Evolutionary conservation across 345 rosid genomes (phyloP), one percentile per base, ranked within the genome.

Genomic region (Aurinia saxatilis): DNA sequence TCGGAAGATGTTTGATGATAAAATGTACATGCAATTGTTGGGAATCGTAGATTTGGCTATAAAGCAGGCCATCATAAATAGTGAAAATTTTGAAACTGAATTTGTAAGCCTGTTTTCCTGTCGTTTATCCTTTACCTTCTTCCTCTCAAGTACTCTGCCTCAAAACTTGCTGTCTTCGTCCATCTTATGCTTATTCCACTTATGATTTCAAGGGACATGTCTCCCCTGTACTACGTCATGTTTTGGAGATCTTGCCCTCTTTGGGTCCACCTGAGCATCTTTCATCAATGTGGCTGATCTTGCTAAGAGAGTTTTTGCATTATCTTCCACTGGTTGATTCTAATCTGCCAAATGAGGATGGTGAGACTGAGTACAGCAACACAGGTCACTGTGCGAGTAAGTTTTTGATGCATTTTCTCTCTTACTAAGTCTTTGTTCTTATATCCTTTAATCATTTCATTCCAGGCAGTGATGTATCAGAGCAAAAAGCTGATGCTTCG

Each of bases 201-300:
- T 36, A 14, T 37, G 48, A 52, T 59, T 51, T 58, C 27, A 58
- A 92, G 98, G 96, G 93, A 53, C 84, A 81, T 66, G 80, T 87
- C 40, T 81, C 88, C 16, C 96, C 93, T 65, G 79, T 87, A 53
- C 84, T 90, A 50, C 90, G 96, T 29, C 74, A 86, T 50, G 81
- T 81, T 67, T 78, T 93, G 64, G 99, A 90, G 64, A 74, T 86
- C 65, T 71, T 87, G 66, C 97, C 97, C 25, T 73, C 81, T 50
- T 63, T 93, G 73, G 74, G 68, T 34, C 99, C 99, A 44, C 68
- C 85, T 10, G 89, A 87, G 61, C 80, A 80, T 45, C 85, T 93
- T 79, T 79, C 96, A 46, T 82, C 97, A 51, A 79, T 84, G 90
- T 90, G 99, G 99, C 81, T 80, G 35, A 58, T 83, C 66, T 78